Evolutionary conservation across 768 basidiomycete genomes (phyloP).

Genomic region (Phlegmacium glaucopus): DNA sequence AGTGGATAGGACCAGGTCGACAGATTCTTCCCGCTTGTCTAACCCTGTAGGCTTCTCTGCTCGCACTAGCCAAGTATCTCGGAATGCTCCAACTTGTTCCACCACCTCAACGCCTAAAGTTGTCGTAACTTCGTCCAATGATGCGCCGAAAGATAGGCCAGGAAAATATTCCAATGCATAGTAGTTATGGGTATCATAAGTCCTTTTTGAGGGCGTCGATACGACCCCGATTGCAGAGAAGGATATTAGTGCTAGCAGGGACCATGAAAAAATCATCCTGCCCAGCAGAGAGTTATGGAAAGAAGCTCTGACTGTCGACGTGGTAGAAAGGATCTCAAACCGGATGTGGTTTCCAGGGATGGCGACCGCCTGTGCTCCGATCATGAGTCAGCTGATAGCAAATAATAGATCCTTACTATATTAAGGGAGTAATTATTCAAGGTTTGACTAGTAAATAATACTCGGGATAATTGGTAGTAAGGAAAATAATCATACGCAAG

Average conservation of each 20-base stretch:
- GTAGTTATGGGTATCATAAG: conserved; percentile 70
- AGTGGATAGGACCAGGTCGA: conserved; percentile 48
- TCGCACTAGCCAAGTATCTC: conserved; percentile 80
- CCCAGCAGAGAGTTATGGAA: conserved; percentile 12
- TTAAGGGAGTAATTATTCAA: too few relatives aligned
- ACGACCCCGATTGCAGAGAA: conserved; percentile 18
- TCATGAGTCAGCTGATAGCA: too few relatives aligned
- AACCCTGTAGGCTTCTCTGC: conserved; percentile 35
- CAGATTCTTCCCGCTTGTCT: conserved; percentile 29
- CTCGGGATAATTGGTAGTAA: too few relatives aligned
- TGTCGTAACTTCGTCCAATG: conserved; percentile 54
- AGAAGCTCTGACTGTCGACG: too few relatives aligned
- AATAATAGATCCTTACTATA: too few relatives aligned
- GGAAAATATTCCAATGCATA: conserved; percentile 72
- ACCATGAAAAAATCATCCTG: conserved; percentile 22
- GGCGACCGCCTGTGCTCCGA: too few relatives aligned
- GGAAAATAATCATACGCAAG: too few relatives aligned
- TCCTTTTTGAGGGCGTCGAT: conserved; percentile 42
- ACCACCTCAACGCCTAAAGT: conserved; percentile 79
- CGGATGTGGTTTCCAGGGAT: too few relatives aligned
- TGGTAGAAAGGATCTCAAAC: too few relatives aligned
- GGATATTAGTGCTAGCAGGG: conserved; percentile 16
- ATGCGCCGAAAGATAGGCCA: conserved; percentile 30
- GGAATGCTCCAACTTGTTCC: conserved; percentile 80
- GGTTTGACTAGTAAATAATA: too few relatives aligned